Conservation (phyloP, 1,284 basidiomycete genomes). For the Ganoderma multipileum region DNA sequence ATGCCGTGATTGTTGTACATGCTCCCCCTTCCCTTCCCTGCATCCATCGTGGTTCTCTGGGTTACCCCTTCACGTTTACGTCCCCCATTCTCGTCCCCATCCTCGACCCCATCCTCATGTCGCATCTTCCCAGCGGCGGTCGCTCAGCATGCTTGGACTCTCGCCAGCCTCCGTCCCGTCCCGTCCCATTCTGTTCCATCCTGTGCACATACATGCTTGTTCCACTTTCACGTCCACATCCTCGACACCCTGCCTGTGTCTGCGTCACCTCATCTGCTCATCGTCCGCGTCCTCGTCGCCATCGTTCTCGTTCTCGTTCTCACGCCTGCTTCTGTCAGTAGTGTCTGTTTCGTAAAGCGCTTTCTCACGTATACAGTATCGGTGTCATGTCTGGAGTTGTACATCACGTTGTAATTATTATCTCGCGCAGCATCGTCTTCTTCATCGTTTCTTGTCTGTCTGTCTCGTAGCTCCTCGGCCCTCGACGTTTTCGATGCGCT, state of each 20-base stretch:
- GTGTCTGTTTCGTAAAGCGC: background rate
- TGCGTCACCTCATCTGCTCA: background rate
- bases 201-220: background rate
- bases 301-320: background rate
- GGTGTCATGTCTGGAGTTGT: background rate
- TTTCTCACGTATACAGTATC: background rate
- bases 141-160: slow-evolving; percentile 8
- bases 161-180: background rate
- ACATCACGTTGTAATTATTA: slow-evolving; percentile 6
- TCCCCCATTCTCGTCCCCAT: background rate
- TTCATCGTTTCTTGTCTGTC: background rate
- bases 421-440: background rate
- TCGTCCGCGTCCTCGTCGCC: background rate
- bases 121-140: background rate
- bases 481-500: background rate
- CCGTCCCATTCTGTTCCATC: background rate
- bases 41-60: background rate
- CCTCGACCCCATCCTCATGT: background rate
- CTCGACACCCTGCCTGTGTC: background rate
- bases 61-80: background rate
- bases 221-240: background rate
- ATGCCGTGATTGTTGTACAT: background rate
- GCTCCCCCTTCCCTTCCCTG: background rate
- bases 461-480: background rate
- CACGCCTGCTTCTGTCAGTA: background rate